Conservation (phyloP, 148 eudicot species). For the Spergularia marina region DNA sequence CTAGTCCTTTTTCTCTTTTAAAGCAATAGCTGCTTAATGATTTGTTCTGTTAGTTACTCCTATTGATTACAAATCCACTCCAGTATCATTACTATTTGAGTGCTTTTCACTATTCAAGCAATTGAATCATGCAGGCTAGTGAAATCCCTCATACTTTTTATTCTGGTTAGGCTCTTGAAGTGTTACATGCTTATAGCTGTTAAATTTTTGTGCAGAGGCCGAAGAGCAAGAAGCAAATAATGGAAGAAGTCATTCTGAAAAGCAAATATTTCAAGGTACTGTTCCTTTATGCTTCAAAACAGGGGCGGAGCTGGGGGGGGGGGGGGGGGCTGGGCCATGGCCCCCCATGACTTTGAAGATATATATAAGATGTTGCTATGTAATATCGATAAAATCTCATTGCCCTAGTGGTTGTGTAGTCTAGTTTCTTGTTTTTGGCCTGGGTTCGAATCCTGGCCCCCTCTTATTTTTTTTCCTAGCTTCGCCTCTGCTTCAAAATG, state of each 20-base stretch:
- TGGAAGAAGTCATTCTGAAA: slow-evolving; percentile 78
- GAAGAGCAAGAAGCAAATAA: slow-evolving; percentile 84
- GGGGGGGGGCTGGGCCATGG: too few relatives aligned
- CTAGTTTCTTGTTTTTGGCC: too few relatives aligned
- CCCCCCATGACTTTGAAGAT: too few relatives aligned
- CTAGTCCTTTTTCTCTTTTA: neutral
- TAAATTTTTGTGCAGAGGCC: slow-evolving; percentile 52
- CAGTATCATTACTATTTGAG: neutral
- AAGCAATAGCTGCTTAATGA: neutral
- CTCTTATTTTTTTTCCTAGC: too few relatives aligned
- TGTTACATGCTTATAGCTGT: neutral
- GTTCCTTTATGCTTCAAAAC: neutral
- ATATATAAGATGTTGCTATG: too few relatives aligned
- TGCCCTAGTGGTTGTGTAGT: too few relatives aligned
- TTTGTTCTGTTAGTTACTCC: neutral
- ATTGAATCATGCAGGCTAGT: slow-evolving; percentile 1
- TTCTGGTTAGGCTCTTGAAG: neutral
- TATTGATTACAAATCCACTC: neutral
- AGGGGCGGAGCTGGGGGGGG: too few relatives aligned
- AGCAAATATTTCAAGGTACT: slow-evolving; percentile 84
- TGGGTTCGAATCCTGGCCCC: too few relatives aligned
- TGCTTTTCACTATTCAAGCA: slow-evolving; percentile 9
- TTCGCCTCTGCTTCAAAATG: neutral
- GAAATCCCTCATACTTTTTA: neutral
- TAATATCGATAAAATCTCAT: too few relatives aligned